Evolutionary conservation across 495 filamentous ascomycete genomes (phyloP), one percentile per base, ranked within the genome.

Genomic region (Penicillium canescens): DNA sequence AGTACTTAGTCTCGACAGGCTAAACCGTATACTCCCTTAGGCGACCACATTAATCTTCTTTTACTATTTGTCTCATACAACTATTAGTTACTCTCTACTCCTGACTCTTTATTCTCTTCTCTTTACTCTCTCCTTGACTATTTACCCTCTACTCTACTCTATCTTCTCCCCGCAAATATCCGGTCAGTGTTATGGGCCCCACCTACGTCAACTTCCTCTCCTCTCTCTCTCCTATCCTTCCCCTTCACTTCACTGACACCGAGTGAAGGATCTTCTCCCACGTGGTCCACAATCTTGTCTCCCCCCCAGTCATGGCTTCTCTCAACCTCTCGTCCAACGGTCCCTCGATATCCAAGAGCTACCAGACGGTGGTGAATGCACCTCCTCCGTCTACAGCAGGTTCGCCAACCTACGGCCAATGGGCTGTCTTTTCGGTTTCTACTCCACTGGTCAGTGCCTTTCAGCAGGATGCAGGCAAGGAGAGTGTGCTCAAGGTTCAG

Each of bases 401-500:
- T 56, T 88, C 87, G 37, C 74, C 83, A n/a, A 87, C 86, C 8
- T 87, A 87, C 66, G 88, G 78, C 20, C 83, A 90, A 74, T 99
- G 94, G 94, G 95, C 89, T 18, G 74, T 98, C 26, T 96, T 91
- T 68, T 87, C 89, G 31, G 95, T 98, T 39, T 89, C 92, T 50
- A 87, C 92, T 13, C 94, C 94, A 31, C 79, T 98, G 21, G 79
- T 89, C 50, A 96, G 85, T 74, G 91, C 90, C 23, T 98, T 98
- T 70, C 91, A 96, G 73, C 78, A 83, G 53, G 88, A 92, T 67
- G 73, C 83, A 40, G 85, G 83, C 18, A 97, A 96, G 70, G 92
- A 97, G 71, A 98, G 94, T 69, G 83, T 96, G 0, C 72, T 99
- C 44, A 98, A 96, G 71, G 92, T 98, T 35, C 91, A 97, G 64